Conservation (phyloP, 1,284 basidiomycete species). For the Phellopilus nigrolimitatus region DNA sequence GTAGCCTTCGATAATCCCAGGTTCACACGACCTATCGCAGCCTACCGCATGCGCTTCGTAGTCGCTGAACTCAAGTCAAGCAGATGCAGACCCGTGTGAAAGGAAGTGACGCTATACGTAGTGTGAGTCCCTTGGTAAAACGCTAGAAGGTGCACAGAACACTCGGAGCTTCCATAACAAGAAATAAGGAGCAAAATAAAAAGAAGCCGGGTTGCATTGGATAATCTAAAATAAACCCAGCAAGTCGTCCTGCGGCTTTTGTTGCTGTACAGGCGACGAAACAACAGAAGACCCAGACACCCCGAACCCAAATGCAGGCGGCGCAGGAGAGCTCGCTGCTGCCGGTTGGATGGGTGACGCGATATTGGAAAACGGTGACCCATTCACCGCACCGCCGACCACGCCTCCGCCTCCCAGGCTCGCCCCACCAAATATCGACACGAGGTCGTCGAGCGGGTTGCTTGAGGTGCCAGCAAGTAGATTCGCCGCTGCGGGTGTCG, state of each 20-base stretch:
- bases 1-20: too few species aligned
- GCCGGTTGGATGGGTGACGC: slow-evolving; percentile 23
- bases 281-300: slow-evolving; percentile 8
- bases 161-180: too few species aligned
- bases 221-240: slow-evolving; percentile 40
- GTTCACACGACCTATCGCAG: too few species aligned
- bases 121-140: too few species aligned
- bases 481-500: slow-evolving; percentile 67
- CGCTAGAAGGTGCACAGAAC: too few species aligned
- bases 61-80: too few species aligned
- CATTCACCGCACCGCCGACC: slow-evolving; percentile 25
- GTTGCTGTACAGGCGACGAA: slow-evolving; percentile 23
- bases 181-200: neutral
- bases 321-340: too few species aligned
- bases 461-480: slow-evolving; percentile 66
- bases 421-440: slow-evolving; percentile 74
- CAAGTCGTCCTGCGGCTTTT: slow-evolving; percentile 42
- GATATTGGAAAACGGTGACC: slow-evolving; percentile 25
- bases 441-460: slow-evolving; percentile 88
- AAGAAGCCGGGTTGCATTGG: slow-evolving; percentile 6
- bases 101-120: too few species aligned
- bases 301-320: slow-evolving; percentile 22
- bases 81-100: too few species aligned
- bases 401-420: slow-evolving; percentile 33
- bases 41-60: too few species aligned